Conservation (phyloP, 2,329 filamentous ascomycete genomes). For the Colletotrichum tofieldiae region DNA sequence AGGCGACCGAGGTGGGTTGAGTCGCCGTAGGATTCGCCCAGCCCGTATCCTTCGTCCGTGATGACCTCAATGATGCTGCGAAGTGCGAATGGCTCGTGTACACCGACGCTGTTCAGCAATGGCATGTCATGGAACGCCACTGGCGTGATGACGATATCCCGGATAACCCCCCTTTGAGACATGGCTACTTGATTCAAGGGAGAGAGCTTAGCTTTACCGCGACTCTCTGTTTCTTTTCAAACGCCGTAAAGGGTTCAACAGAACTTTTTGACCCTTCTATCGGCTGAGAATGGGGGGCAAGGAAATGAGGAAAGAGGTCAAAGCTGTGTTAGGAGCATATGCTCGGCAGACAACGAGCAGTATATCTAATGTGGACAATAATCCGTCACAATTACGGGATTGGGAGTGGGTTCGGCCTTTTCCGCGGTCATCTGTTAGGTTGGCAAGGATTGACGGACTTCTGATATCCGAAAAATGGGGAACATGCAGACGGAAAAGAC, state of each 20-base stretch:
- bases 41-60: constrained; percentile 53
- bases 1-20: constrained; percentile 55
- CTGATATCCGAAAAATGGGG: not conserved
- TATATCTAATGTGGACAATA: not conserved
- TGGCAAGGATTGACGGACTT: constrained; percentile 23
- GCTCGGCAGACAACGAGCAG: not conserved
- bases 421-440: constrained; percentile 3
- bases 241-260: too few species aligned
- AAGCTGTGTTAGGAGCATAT: too few species aligned
- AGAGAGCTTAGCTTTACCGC: not conserved
- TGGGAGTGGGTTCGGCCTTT: not conserved
- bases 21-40: constrained; percentile 60
- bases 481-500: constrained; percentile 27
- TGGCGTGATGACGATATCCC: constrained; percentile 58
- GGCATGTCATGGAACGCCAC: constrained; percentile 63
- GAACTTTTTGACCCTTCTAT: not conserved
- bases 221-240: not conserved
- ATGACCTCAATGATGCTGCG: constrained; percentile 59
- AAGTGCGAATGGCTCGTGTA: constrained; percentile 60
- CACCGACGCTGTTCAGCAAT: constrained; percentile 59
- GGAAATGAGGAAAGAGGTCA: not conserved
- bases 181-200: constrained; percentile 41
- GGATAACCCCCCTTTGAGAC: constrained; percentile 50
- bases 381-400: not conserved
- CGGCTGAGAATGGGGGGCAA: not conserved